phyloP scores from a whole-genome alignment of 176 grass and related monocot genomes.

The Areca catechu region DNA sequence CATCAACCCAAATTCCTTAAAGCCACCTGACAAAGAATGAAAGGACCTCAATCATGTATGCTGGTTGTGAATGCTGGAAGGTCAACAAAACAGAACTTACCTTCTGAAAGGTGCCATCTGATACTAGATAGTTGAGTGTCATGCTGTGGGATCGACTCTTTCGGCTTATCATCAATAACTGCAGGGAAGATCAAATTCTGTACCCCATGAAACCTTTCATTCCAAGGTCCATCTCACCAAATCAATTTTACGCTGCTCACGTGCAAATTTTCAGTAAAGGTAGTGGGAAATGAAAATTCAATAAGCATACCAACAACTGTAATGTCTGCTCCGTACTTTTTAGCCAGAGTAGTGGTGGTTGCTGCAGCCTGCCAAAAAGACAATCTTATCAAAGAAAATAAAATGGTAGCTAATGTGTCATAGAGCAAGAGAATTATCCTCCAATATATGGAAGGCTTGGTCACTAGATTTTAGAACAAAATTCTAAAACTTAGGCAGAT shows the following conservation, averaged over 20 bases:
- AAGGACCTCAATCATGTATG: not conserved
- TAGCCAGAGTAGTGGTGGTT: conserved; percentile 74
- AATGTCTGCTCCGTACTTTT: conserved; percentile 90
- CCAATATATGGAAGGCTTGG: too few species aligned
- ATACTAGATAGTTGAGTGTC: conserved; percentile 90
- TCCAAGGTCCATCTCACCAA: too few species aligned
- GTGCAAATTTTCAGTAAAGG: too few species aligned
- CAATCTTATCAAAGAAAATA: not conserved
- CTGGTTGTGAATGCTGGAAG: not conserved
- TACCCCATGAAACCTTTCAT: not conserved
- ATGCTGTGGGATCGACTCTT: conserved; percentile 78
- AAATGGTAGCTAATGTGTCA: too few species aligned
- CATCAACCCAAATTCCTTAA: conserved; percentile 92
- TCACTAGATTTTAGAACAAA: too few species aligned
- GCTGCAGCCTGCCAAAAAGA: conserved; percentile 56
- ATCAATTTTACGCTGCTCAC: too few species aligned
- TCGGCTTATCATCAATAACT: conserved; percentile 96
- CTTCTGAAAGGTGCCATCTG: conserved; percentile 97
- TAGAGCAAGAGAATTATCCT: too few species aligned
- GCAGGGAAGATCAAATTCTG: conserved; percentile 16
- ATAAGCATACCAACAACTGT: conserved; percentile 75
- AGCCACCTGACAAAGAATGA: conserved; percentile 49
- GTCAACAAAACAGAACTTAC: conserved; percentile 13
- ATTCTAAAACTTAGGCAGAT: too few species aligned
- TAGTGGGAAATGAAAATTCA: not conserved